Evolutionary conservation across 139 green algal genomes (phyloP).

Genomic region (Coelastrella sp.): DNA sequence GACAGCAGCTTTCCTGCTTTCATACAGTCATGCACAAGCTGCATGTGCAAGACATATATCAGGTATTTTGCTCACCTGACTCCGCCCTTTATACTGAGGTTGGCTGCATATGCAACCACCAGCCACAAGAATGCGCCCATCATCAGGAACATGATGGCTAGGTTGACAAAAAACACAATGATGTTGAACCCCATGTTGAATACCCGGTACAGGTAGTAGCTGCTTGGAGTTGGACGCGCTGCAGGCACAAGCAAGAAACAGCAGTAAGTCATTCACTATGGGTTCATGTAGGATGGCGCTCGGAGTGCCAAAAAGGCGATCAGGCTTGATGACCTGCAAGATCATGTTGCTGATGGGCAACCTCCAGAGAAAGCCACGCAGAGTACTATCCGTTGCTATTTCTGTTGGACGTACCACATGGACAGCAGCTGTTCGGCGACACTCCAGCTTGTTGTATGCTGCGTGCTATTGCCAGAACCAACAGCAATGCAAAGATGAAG

Average conservation of each 20-base stretch:
- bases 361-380: no score
- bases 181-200: conserved; percentile 55
- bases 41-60: no score
- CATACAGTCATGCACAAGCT: neutral
- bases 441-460: conserved; percentile 1
- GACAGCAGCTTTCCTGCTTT: neutral
- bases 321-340: neutral
- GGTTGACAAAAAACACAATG: conserved; percentile 46
- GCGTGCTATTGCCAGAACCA: conserved; percentile 43
- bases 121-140: conserved; percentile 50
- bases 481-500: conserved; percentile 33
- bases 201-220: conserved; percentile 28
- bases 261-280: neutral
- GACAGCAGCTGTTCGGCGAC: conserved; percentile 11
- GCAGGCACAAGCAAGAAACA: neutral
- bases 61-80: conserved; percentile 6
- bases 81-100: conserved; percentile 40
- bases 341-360: neutral
- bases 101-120: conserved; percentile 46
- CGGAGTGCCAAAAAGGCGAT: neutral
- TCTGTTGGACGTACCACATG: conserved; percentile 24
- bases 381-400: no score
- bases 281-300: neutral
- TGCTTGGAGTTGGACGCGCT: conserved; percentile 30
- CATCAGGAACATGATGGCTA: conserved; percentile 49